Evolutionary conservation across 2,329 filamentous ascomycete species (phyloP).

Genomic region (Penicillium sp.): DNA sequence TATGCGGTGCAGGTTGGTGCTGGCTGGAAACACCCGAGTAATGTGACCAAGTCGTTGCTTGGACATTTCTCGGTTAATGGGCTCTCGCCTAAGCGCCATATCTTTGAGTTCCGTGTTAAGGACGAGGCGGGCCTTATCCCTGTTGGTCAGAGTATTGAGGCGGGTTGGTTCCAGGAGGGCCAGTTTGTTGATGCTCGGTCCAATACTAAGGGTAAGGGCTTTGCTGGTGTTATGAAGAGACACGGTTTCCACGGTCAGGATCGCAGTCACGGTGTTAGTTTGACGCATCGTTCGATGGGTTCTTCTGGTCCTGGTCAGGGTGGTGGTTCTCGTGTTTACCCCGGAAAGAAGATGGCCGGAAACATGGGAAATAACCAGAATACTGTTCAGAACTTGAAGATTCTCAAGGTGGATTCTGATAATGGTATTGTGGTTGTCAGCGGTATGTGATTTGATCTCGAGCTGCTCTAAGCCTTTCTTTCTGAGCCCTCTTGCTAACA

Average conservation of each 20-base stretch:
- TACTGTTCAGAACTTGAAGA: constrained; percentile 86
- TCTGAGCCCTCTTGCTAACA: constrained; percentile 6
- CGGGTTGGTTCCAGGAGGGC: constrained; percentile 88
- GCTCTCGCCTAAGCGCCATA: constrained; percentile 76
- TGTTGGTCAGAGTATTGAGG: constrained; percentile 71
- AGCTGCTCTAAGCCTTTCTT: not conserved
- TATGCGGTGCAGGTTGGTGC: constrained; percentile 88
- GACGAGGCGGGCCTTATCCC: constrained; percentile 68
- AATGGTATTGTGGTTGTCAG: constrained; percentile 86
- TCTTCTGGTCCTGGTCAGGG: constrained; percentile 87
- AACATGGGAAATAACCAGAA: constrained; percentile 88
- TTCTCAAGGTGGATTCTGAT: constrained; percentile 82
- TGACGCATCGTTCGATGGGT: constrained; percentile 89
- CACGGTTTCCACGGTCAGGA: constrained; percentile 87
- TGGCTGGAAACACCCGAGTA: constrained; percentile 69
- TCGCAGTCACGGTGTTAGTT: constrained; percentile 91
- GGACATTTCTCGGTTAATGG: constrained; percentile 84
- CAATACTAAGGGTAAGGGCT: constrained; percentile 82
- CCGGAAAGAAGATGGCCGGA: constrained; percentile 97
- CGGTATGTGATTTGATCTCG: constrained; percentile 50
- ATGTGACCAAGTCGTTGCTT: constrained; percentile 76
- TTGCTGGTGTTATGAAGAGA: constrained; percentile 96
- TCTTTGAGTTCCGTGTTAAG: constrained; percentile 85
- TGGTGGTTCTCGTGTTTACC: constrained; percentile 84
- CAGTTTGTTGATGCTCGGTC: constrained; percentile 85